Conservation (phyloP, 2,329 filamentous ascomycete species). For the Fusarium sp. region DNA sequence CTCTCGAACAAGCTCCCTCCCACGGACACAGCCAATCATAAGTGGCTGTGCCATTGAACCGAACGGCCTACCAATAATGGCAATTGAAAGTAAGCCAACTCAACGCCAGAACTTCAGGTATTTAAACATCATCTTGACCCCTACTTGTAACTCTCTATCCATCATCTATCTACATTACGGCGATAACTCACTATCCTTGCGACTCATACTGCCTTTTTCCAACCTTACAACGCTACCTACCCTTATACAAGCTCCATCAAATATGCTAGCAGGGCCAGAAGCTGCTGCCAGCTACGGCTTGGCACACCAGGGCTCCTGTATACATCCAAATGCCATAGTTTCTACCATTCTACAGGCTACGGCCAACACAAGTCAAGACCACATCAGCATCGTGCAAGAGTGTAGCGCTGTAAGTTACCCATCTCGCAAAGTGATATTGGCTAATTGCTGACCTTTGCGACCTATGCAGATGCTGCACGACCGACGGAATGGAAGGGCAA, state of each 20-base stretch:
- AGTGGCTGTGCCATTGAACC: not conserved
- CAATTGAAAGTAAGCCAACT: not conserved
- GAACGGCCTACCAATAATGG: not conserved
- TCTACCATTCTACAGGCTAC: not conserved
- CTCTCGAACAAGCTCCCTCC: not conserved
- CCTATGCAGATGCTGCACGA: not conserved
- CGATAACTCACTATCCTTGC: not conserved
- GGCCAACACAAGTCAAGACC: not conserved
- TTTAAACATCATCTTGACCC: not conserved
- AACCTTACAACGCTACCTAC: not conserved
- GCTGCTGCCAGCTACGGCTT: not conserved
- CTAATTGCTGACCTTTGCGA: not conserved
- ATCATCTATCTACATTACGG: not conserved
- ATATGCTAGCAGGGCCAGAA: not conserved
- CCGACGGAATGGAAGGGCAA: not conserved
- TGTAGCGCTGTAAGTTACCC: not conserved
- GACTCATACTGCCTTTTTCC: not conserved
- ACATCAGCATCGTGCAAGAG: not conserved
- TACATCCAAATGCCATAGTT: not conserved
- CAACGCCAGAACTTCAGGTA: not conserved
- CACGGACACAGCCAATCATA: not conserved
- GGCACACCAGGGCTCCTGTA: accelerated
- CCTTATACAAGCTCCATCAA: not conserved
- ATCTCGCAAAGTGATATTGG: not conserved
- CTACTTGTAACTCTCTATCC: not conserved